Base-by-base conservation (phyloP, 2,329 filamentous ascomycete genomes). In the Aspergillus sojae region DNA sequence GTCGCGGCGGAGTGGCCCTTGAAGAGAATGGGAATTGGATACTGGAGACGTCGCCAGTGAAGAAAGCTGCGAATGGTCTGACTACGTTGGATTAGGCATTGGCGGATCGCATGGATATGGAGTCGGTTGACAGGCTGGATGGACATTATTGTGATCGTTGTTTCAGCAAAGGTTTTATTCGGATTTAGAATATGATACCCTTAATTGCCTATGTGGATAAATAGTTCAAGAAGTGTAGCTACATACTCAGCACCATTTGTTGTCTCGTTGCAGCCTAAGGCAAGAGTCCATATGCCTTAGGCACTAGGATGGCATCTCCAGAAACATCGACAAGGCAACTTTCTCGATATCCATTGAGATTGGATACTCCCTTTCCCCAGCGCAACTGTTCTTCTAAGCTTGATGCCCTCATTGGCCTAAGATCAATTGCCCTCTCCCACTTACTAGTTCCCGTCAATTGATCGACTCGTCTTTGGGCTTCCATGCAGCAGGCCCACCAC, bases 1-100 rank as follows among this genome's bases (percentile, higher is more conserved):
- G 67, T 23, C 71, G 68, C 21, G 80, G 80, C 34, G 80, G 80
- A 1, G 70, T 82, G 7, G 79, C 79, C 26, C 71, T 77, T 62
- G 79, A 82, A 63, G 75, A 78, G 43, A 70, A 77, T 62, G 79
- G 77, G 10, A 78, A 76, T 53, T 80, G 76, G 77, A 63, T 77
- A 46, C 65, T 80, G 50, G 72, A 78, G 62, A 73, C 65, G 7
- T 77, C 73, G 2, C 74, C 74, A 4, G 67, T 73, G 12, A 76
- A 75, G 63, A 74, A 73, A 60, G 69, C 62, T 6, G 45, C 61
- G 30, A 75, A 75, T 67, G 72, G 70, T 55, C 61, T 76, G 52
- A 65, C 62, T 6, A 48, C 5, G n/a, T 52, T 32, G 57, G 41
- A 43, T 45, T 59, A 36, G 39, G n/a, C 21, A 63, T 53, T 5